Conservation (phyloP, 352 stramenopile species). For the Globisporangium megalacanthum region DNA sequence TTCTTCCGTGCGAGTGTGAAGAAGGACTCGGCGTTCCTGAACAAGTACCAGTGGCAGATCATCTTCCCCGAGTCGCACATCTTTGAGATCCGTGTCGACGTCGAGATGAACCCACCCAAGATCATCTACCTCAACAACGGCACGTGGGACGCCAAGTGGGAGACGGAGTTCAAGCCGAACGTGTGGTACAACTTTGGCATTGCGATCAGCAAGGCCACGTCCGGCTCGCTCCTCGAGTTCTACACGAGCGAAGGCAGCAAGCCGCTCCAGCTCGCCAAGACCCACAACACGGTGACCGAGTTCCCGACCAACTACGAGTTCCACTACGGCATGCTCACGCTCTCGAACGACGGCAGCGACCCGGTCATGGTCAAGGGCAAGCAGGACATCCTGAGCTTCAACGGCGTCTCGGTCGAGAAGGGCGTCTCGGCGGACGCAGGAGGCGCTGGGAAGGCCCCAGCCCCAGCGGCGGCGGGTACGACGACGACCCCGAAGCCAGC, state of each 20-base stretch:
- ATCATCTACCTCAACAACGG: slow-evolving; percentile 50
- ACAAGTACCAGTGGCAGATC: slow-evolving; percentile 51
- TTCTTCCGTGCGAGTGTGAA: slow-evolving; percentile 62
- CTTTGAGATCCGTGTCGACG: slow-evolving; percentile 55
- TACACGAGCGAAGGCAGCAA: slow-evolving; percentile 43
- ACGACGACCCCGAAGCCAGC: background rate
- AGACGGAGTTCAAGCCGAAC: slow-evolving; percentile 32
- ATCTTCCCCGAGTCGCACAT: slow-evolving; percentile 53
- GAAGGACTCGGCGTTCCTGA: slow-evolving; percentile 40
- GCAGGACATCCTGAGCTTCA: slow-evolving; percentile 58
- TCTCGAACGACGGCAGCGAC: slow-evolving; percentile 48
- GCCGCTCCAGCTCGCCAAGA: slow-evolving; percentile 27
- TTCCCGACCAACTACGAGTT: slow-evolving; percentile 45
- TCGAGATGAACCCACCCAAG: slow-evolving; percentile 25
- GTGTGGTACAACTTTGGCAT: slow-evolving; percentile 73
- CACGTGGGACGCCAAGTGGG: slow-evolving; percentile 44
- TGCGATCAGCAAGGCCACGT: slow-evolving; percentile 20
- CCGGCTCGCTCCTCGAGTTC: slow-evolving; percentile 27
- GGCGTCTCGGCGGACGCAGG: slow-evolving; percentile 36
- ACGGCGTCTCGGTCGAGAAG: slow-evolving; percentile 52
- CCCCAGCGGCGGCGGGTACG: background rate
- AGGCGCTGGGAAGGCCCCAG: slow-evolving; percentile 31
- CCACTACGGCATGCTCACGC: slow-evolving; percentile 60
- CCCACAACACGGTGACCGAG: slow-evolving; percentile 21
- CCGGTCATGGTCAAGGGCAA: slow-evolving; percentile 36